These are phyloP conservation scores for Eucalyptus grandis DNA, from an alignment of 345 rosid species.

Conservation along the genomic window DNA sequence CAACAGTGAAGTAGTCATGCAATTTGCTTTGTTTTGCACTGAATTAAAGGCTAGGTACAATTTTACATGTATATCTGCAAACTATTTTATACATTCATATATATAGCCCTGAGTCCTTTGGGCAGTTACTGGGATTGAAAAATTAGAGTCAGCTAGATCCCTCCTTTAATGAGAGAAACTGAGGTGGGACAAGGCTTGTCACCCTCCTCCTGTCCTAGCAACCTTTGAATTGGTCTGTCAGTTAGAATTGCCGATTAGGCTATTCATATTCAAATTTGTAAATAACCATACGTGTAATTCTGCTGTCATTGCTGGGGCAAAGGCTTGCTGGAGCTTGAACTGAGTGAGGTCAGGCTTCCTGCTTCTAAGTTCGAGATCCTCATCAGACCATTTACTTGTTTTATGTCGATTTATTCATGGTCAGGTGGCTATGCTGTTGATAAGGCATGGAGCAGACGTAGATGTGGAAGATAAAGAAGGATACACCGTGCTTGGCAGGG, in stretches of 20 bases:
- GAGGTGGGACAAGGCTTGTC: neutral
- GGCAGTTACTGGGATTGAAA: neutral
- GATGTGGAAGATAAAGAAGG: slow-evolving; percentile 92
- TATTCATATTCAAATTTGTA: neutral
- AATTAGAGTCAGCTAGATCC: neutral
- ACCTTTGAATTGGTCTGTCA: neutral
- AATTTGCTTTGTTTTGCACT: neutral
- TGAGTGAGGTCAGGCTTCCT: neutral
- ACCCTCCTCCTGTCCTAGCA: neutral
- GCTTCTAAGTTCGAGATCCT: neutral
- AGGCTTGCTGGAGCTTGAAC: neutral
- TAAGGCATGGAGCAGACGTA: slow-evolving; percentile 88
- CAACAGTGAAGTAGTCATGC: neutral
- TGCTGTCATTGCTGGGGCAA: neutral
- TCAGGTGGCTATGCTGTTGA: slow-evolving; percentile 71
- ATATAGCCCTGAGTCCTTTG: neutral
- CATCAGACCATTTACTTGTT: neutral
- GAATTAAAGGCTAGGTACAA: neutral
- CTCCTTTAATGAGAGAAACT: neutral
- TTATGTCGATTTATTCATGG: neutral
- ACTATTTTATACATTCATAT: neutral
- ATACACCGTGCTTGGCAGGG: slow-evolving; percentile 89
- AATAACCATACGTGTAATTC: neutral
- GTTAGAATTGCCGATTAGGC: neutral
- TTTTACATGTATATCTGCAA: neutral